Conservation (phyloP, 345 rosid species). For the Gynandropsis gynandra region DNA sequence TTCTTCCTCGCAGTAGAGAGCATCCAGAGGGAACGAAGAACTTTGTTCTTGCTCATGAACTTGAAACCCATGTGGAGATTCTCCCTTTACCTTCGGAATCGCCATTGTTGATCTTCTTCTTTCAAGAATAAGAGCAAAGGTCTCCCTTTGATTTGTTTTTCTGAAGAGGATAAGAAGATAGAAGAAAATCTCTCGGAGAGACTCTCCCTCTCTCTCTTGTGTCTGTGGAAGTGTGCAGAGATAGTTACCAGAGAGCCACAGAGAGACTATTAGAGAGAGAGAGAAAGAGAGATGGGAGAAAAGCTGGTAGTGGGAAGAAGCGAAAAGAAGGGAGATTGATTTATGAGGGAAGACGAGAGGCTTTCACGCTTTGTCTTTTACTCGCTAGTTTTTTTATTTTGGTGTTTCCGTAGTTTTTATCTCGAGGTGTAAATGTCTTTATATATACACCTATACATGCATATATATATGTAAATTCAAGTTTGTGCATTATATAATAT, state of each 20-base stretch:
- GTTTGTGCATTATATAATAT: no score
- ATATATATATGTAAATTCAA: no score
- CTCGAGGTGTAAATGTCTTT: not conserved
- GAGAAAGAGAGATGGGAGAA: slow-evolving; percentile 17
- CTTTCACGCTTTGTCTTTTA: slow-evolving; percentile 49
- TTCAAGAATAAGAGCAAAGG: slow-evolving; percentile 32
- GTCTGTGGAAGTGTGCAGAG: slow-evolving; percentile 20
- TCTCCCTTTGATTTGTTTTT: slow-evolving; percentile 15
- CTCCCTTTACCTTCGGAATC: slow-evolving; percentile 24
- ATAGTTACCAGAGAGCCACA: slow-evolving; percentile 14
- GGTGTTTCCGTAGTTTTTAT: not conserved
- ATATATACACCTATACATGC: not conserved
- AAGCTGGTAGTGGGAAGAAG: slow-evolving; percentile 24
- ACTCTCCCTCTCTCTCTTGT: slow-evolving; percentile 25
- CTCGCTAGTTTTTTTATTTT: slow-evolving; percentile 10
- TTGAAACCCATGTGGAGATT: not conserved
- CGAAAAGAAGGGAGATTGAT: slow-evolving; percentile 25
- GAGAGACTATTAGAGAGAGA: slow-evolving; percentile 21
- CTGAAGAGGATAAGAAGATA: slow-evolving; percentile 21
- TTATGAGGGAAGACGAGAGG: slow-evolving; percentile 36
- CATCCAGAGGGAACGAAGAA: slow-evolving; percentile 40
- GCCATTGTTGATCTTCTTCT: slow-evolving; percentile 47
- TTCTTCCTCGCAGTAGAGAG: slow-evolving; percentile 69
- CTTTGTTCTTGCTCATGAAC: slow-evolving; percentile 15
- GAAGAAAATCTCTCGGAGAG: slow-evolving; percentile 23